Conservation (phyloP, 2,329 filamentous ascomycete species). For the Pseudocercospora macadamiae region DNA sequence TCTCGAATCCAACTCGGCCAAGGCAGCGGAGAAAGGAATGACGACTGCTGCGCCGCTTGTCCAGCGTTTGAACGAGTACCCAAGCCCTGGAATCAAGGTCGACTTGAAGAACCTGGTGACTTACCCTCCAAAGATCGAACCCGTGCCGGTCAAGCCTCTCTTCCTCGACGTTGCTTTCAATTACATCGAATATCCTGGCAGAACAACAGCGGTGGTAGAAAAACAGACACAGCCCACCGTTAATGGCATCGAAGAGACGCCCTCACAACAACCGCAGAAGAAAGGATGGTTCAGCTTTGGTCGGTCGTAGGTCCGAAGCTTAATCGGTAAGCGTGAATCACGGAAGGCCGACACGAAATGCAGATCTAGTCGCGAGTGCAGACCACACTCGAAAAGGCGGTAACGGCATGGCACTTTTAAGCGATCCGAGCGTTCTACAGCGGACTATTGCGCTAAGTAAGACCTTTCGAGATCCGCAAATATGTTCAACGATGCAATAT, state of each 20-base stretch:
- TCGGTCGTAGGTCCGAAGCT: slow-evolving; percentile 32
- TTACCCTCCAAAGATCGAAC: slow-evolving; percentile 81
- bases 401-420: neutral
- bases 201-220: slow-evolving; percentile 39
- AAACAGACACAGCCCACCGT: slow-evolving; percentile 30
- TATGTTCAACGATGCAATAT: neutral
- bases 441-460: neutral
- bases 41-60: slow-evolving; percentile 64
- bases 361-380: neutral
- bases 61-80: slow-evolving; percentile 76
- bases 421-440: neutral
- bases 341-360: neutral
- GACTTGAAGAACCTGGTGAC: slow-evolving; percentile 80
- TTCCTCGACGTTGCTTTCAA: slow-evolving; percentile 98
- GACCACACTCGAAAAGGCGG: neutral
- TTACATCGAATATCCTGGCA: slow-evolving; percentile 87
- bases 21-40: slow-evolving; percentile 50
- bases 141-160: slow-evolving; percentile 88
- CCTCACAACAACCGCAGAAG: slow-evolving; percentile 47
- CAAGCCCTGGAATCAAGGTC: slow-evolving; percentile 60
- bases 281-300: slow-evolving; percentile 58
- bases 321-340: neutral
- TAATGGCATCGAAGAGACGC: slow-evolving; percentile 28
- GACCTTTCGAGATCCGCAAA: neutral
- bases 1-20: slow-evolving; percentile 54